Conservation (phyloP, 2,329 filamentous ascomycete genomes). For the Cytospora mali region DNA sequence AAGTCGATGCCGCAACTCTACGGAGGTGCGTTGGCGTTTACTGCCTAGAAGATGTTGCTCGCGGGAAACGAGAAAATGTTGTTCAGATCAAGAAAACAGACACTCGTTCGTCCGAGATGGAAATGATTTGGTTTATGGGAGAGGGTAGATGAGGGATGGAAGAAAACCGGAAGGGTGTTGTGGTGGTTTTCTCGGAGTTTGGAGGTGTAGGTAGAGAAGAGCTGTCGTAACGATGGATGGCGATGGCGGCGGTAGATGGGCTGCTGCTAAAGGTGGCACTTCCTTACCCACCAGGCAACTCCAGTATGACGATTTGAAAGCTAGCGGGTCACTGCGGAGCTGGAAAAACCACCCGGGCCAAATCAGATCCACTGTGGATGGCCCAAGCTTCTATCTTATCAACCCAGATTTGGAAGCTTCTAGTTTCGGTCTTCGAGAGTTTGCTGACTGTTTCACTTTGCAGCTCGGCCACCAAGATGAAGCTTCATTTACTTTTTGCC, state of each 20-base stretch:
- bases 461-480: neutral
- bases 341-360: slow-evolving; percentile 22
- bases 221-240: slow-evolving; percentile 17
- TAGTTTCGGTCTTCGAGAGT: neutral
- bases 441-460: neutral
- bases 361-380: slow-evolving; percentile 23
- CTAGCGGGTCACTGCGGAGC: slow-evolving; percentile 9
- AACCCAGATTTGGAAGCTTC: slow-evolving; percentile 30
- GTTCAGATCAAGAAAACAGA: slow-evolving; percentile 12
- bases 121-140: slow-evolving; percentile 9
- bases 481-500: neutral
- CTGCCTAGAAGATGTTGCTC: slow-evolving; percentile 8
- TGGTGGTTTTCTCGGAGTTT: slow-evolving; percentile 5
- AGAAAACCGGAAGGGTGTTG: slow-evolving; percentile 11
- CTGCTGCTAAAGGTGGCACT: slow-evolving; percentile 10
- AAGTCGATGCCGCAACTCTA: slow-evolving; percentile 16
- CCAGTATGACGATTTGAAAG: slow-evolving; percentile 26
- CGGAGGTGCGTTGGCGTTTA: slow-evolving; percentile 18
- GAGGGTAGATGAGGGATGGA: slow-evolving; percentile 5
- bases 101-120: slow-evolving; percentile 7
- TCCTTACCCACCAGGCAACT: slow-evolving; percentile 24
- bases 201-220: slow-evolving; percentile 10
- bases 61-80: neutral
- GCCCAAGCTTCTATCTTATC: slow-evolving; percentile 32
- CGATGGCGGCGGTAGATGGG: slow-evolving; percentile 19